A percentile compares a stretch with the other conserved stretches of the same genome.
These are phyloP conservation scores for Penicillium crystallinum DNA, from an alignment of 495 filamentous ascomycete genomes.

Conservation along the genomic window DNA sequence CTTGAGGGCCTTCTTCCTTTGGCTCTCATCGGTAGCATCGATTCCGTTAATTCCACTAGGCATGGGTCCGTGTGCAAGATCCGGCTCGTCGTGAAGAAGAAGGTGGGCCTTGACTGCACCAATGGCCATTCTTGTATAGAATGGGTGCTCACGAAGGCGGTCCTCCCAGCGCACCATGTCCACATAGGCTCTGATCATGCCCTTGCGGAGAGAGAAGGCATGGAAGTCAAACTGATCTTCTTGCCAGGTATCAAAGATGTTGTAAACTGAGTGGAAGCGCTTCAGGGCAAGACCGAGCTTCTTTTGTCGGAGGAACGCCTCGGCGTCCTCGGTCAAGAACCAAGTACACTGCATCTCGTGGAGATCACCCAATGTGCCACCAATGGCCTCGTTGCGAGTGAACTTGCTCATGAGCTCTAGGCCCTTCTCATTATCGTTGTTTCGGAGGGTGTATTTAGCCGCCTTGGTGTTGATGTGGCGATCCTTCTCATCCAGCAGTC, in stretches of 20 bases:
- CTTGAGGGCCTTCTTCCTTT: conserved; percentile 89
- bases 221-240: conserved; percentile 99
- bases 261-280: conserved; percentile 75
- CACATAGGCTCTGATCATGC: conserved; percentile 89
- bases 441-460: conserved; percentile 93
- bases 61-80: conserved; percentile 52
- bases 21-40: conserved; percentile 55
- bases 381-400: conserved; percentile 82
- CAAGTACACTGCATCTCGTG: conserved; percentile 99
- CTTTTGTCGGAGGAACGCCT: conserved; percentile 78
- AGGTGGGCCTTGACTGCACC: conserved; percentile 77
- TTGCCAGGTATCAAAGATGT: conserved; percentile 95
- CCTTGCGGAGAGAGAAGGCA: conserved; percentile 90
- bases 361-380: conserved; percentile 84
- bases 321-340: conserved; percentile 93
- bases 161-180: conserved; percentile 98
- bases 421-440: conserved; percentile 80
- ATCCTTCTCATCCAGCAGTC: conserved; percentile 78
- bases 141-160: conserved; percentile 80
- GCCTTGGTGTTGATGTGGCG: conserved; percentile 98
- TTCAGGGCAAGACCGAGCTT: conserved; percentile 85
- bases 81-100: conserved; percentile 69
- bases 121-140: conserved; percentile 82
- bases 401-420: conserved; percentile 91
- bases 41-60: conserved; percentile 53